These are phyloP conservation scores for Candida rishiriensis DNA, from an alignment of 805 yeast species.

Conservation along the genomic window DNA sequence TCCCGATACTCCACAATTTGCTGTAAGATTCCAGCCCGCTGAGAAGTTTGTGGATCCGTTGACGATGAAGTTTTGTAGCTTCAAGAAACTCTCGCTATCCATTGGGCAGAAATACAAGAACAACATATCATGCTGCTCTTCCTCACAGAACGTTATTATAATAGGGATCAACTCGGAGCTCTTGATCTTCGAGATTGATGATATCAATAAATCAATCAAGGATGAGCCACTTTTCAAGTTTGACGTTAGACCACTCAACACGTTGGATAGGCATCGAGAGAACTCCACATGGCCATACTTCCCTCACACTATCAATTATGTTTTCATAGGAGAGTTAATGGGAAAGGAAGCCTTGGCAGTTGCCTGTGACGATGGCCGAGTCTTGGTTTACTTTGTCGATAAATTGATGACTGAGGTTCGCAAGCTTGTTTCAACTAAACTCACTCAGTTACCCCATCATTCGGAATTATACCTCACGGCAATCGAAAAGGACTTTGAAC, in stretches of 20 bases:
- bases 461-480: conserved; percentile 6
- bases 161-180: conserved; percentile 34
- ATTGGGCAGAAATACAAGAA: conserved; percentile 37
- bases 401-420: conserved; percentile 22
- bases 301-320: conserved; percentile 54
- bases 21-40: conserved; percentile 32
- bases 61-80: conserved; percentile 12
- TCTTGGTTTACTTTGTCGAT: conserved; percentile 33
- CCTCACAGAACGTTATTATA: conserved; percentile 19
- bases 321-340: conserved; percentile 36
- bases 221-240: conserved; percentile 27
- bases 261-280: conserved; percentile 36
- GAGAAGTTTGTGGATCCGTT: conserved; percentile 33
- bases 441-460: conserved; percentile 1
- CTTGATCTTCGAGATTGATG: conserved; percentile 30
- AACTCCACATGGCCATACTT: conserved; percentile 43
- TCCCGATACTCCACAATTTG: conserved; percentile 18
- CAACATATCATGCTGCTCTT: conserved; percentile 30
- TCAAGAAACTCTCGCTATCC: conserved; percentile 19
- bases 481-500: conserved; percentile 21
- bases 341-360: conserved; percentile 41
- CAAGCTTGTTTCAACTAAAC: not conserved
- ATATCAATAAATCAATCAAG: conserved; percentile 21
- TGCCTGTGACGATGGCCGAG: conserved; percentile 54
- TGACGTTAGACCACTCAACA: conserved; percentile 38